Conservation (phyloP, 2,329 filamentous ascomycete genomes). For the Diplocarpon mali region DNA sequence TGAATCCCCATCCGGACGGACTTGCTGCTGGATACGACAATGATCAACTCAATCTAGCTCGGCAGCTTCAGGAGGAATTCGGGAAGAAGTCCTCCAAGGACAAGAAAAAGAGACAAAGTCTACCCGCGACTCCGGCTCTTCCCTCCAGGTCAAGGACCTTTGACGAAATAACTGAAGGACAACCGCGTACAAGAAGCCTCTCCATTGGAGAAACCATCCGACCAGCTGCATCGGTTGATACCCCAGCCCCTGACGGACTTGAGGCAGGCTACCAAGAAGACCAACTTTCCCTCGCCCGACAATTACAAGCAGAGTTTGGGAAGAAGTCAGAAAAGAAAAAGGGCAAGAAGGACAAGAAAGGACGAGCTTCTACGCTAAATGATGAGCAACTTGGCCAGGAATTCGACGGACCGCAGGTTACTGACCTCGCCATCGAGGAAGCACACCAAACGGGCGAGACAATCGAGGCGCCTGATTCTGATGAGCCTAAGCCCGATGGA, state of each 20-base stretch:
- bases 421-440: not conserved
- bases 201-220: constrained; percentile 14
- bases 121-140: constrained; percentile 18
- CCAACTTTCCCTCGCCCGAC: constrained; percentile 22
- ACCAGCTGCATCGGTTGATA: not conserved
- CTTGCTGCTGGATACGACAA: constrained; percentile 18
- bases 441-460: not conserved
- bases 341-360: constrained; percentile 24
- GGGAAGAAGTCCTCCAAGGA: constrained; percentile 22
- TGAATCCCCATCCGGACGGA: constrained; percentile 13
- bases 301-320: constrained; percentile 20
- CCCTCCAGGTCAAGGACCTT: constrained; percentile 16
- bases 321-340: constrained; percentile 22
- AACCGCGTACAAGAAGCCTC: constrained; percentile 20
- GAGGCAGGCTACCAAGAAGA: constrained; percentile 20
- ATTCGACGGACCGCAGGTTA: not conserved
- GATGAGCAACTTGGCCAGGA: constrained; percentile 5
- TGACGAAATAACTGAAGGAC: constrained; percentile 12
- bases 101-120: constrained; percentile 25
- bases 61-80: constrained; percentile 22
- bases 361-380: constrained; percentile 10
- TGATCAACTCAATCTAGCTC: constrained; percentile 22
- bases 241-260: constrained; percentile 8
- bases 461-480: constrained; percentile 1
- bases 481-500: constrained; percentile 9